A percentile compares a stretch with the other conserved stretches of the same genome.
Evolutionary conservation across 2,329 filamentous ascomycete genomes (phyloP).

Genomic region (Onygenales sp.): DNA sequence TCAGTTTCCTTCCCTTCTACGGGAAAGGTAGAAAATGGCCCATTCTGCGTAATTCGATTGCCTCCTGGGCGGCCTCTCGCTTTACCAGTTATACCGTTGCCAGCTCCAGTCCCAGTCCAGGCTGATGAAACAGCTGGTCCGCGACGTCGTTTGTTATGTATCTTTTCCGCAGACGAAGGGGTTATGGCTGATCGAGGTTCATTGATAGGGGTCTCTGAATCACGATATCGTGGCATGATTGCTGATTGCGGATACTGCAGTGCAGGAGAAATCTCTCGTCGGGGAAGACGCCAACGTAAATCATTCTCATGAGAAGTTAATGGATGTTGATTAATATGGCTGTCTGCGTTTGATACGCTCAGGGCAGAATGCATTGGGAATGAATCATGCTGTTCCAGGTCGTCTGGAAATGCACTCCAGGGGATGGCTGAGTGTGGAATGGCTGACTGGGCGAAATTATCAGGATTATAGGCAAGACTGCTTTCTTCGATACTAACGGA

Average conservation of each 20-base stretch:
- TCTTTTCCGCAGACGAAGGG: conserved; percentile 43
- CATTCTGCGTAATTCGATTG: conserved; percentile 56
- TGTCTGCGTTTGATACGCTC: conserved; percentile 16
- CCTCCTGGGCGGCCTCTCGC: conserved; percentile 71
- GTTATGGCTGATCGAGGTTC: conserved; percentile 65
- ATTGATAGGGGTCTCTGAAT: conserved; percentile 30
- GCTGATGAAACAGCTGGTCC: conserved; percentile 85
- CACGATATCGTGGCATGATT: conserved; percentile 49
- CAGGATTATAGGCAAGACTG: conserved; percentile 19
- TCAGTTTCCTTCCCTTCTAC: conserved; percentile 24
- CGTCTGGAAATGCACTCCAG: conserved; percentile 46
- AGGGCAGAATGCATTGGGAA: conserved; percentile 32
- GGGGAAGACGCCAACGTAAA: conserved; percentile 40
- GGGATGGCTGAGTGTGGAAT: conserved; percentile 28
- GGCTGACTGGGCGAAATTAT: neutral
- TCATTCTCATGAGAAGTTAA: conserved; percentile 11
- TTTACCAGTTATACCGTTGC: conserved; percentile 56
- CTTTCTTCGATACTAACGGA: conserved; percentile 34
- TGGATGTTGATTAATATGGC: conserved; percentile 23
- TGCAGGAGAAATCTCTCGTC: conserved; percentile 51
- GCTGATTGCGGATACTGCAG: conserved; percentile 70
- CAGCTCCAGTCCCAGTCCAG: conserved; percentile 70
- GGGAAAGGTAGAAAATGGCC: conserved; percentile 61
- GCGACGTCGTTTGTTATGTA: conserved; percentile 48
- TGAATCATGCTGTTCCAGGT: conserved; percentile 36